These are phyloP conservation scores for Aspergillus phoenicis DNA, from an alignment of 2,329 filamentous ascomycete genomes.

Conservation along the genomic window DNA sequence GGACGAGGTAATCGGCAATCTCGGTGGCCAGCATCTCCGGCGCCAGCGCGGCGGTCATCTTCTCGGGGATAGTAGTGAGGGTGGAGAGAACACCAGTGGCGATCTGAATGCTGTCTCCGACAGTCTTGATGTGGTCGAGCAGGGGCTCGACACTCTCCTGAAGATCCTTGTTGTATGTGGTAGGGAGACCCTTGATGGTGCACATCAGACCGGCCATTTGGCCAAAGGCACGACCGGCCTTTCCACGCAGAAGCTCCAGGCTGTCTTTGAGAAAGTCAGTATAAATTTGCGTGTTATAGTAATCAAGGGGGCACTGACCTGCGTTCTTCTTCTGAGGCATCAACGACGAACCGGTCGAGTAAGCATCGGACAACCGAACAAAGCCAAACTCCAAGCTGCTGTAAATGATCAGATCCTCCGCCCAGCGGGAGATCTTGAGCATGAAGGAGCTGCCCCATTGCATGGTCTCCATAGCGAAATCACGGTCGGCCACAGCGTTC, in stretches of 20 bases:
- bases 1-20: constrained; percentile 52
- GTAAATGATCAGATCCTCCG: constrained; percentile 86
- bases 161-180: constrained; percentile 89
- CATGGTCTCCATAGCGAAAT: constrained; percentile 80
- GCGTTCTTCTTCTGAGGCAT: constrained; percentile 86
- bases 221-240: constrained; percentile 74
- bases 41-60: constrained; percentile 77
- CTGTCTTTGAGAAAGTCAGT: constrained; percentile 53
- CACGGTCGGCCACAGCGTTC: constrained; percentile 73
- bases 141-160: constrained; percentile 87
- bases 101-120: constrained; percentile 79
- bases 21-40: constrained; percentile 77
- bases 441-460: constrained; percentile 79
- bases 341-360: constrained; percentile 73
- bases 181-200: constrained; percentile 73
- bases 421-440: constrained; percentile 77
- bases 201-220: constrained; percentile 80
- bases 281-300: not conserved
- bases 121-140: constrained; percentile 79
- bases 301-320: constrained; percentile 18
- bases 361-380: constrained; percentile 74
- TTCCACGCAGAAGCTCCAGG: constrained; percentile 74
- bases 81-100: constrained; percentile 79
- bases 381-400: constrained; percentile 75
- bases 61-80: constrained; percentile 67